phyloP scores from a whole-genome alignment of 768 basidiomycete species.

The Boletus tylopilopsis region DNA sequence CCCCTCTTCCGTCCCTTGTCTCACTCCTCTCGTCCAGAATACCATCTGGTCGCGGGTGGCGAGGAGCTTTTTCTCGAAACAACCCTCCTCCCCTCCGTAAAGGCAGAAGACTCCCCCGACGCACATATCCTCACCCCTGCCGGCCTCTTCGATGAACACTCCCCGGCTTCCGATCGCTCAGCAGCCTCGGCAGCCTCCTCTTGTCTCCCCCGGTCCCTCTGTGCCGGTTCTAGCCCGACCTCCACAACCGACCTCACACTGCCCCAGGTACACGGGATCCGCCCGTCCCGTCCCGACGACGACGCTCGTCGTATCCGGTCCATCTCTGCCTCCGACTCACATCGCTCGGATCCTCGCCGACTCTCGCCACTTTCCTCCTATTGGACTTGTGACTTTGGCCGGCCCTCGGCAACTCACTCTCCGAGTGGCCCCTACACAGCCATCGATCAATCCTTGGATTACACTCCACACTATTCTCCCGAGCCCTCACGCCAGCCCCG shows the following conservation, averaged over 20 bases:
- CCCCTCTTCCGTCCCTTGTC: background rate
- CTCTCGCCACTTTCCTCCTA: constrained; percentile 31
- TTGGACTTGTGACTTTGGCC: constrained; percentile 25
- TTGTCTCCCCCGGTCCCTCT: constrained; percentile 24
- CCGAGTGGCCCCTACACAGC: constrained; percentile 25
- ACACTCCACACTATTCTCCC: constrained; percentile 22
- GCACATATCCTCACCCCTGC: constrained; percentile 39
- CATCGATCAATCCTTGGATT: constrained; percentile 17
- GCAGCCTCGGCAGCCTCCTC: constrained; percentile 27
- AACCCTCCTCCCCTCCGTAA: constrained; percentile 46
- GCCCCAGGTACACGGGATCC: constrained; percentile 19
- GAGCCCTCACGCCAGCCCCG: constrained; percentile 19
- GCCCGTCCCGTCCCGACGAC: constrained; percentile 25
- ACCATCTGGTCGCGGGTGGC: constrained; percentile 74
- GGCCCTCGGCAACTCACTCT: constrained; percentile 24
- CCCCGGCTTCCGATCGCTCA: constrained; percentile 31
- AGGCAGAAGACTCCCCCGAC: constrained; percentile 53
- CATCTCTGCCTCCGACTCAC: constrained; percentile 26
- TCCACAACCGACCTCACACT: constrained; percentile 25
- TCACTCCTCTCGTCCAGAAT: constrained; percentile 44
- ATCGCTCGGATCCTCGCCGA: constrained; percentile 29
- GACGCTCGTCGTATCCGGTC: constrained; percentile 30
- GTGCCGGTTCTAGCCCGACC: constrained; percentile 23
- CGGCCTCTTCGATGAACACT: constrained; percentile 28
- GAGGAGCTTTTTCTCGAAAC: constrained; percentile 63